Conservation (phyloP, 768 basidiomycete genomes). For the Rhodosporidiobolus odoratus region DNA sequence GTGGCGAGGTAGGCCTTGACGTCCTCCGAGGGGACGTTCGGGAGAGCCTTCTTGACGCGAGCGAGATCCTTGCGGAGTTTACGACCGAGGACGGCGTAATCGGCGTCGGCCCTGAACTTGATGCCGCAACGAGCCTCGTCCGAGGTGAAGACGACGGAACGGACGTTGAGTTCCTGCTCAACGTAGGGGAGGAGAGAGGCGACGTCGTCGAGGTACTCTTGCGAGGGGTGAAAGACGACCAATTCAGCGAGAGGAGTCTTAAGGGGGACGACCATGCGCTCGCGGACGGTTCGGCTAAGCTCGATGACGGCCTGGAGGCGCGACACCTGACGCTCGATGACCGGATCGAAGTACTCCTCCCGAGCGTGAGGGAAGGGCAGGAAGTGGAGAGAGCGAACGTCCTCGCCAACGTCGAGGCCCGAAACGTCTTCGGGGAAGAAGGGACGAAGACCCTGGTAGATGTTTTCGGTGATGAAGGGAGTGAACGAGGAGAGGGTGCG, state of each 20-base stretch:
- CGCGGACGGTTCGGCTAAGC: constrained; percentile 78
- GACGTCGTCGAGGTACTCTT: constrained; percentile 77
- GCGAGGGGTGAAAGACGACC: constrained; percentile 83
- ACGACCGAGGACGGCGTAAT: constrained; percentile 88
- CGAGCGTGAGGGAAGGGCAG: constrained; percentile 86
- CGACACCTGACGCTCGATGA: constrained; percentile 88
- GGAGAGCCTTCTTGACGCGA: constrained; percentile 81
- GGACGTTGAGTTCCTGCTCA: constrained; percentile 89
- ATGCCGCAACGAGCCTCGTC: constrained; percentile 82
- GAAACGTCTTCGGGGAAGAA: constrained; percentile 73
- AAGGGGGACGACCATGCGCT: constrained; percentile 74
- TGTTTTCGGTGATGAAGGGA: constrained; percentile 92
- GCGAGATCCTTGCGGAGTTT: constrained; percentile 88
- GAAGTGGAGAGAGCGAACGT: constrained; percentile 92
- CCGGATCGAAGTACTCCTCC: constrained; percentile 86
- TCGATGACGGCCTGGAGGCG: constrained; percentile 95
- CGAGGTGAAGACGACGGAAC: constrained; percentile 78
- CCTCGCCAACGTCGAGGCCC: constrained; percentile 53
- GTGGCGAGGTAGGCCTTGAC: constrained; percentile 69
- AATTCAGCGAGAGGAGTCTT: constrained; percentile 94
- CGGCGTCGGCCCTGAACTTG: constrained; percentile 82
- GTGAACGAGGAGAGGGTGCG: constrained; percentile 98
- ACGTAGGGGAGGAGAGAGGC: constrained; percentile 79
- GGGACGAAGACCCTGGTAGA: constrained; percentile 82
- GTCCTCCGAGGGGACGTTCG: constrained; percentile 69